These are phyloP conservation scores for Porcisia hertigi DNA, from an alignment of 208 protist genomes.

Conservation along the genomic window DNA sequence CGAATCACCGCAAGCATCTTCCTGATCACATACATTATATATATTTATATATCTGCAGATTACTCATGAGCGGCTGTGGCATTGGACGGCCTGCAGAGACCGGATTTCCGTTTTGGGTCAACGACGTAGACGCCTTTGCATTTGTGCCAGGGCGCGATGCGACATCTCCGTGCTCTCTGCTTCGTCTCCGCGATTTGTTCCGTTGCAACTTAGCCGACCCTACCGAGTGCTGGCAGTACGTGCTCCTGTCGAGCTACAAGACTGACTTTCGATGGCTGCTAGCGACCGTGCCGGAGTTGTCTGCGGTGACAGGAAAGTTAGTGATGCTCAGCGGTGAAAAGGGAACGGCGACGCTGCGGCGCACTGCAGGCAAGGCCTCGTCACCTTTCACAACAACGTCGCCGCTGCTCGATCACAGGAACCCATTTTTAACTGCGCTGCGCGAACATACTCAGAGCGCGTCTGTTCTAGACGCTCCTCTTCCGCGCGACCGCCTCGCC, in stretches of 20 bases:
- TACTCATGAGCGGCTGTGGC: slow-evolving; percentile 1
- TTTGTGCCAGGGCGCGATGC: background rate
- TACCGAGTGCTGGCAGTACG: slow-evolving; percentile 52
- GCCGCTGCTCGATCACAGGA: slow-evolving; percentile 13
- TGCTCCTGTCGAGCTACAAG: slow-evolving; percentile 71
- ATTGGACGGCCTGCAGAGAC: background rate
- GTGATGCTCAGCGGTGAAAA: slow-evolving; percentile 67
- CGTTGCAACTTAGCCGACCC: slow-evolving; percentile 38
- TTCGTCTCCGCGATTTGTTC: slow-evolving; percentile 53
- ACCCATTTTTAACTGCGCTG: slow-evolving; percentile 22
- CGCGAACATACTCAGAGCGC: background rate
- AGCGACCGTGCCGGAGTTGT: slow-evolving; percentile 37
- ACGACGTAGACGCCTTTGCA: slow-evolving; percentile 2
- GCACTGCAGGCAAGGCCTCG: background rate
- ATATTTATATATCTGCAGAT: slow-evolving; percentile 1
- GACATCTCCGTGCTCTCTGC: background rate
- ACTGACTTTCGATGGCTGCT: slow-evolving; percentile 76
- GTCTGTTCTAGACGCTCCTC: background rate
- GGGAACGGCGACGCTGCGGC: slow-evolving; percentile 37
- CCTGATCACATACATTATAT: no score
- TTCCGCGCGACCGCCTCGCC: slow-evolving; percentile 30
- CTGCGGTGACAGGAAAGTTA: slow-evolving; percentile 25
- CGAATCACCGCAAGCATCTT: background rate
- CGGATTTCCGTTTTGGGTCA: slow-evolving; percentile 11
- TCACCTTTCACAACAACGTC: slow-evolving; percentile 14